phyloP scores from a whole-genome alignment of 345 rosid genomes.

The Anacardium occidentale region DNA sequence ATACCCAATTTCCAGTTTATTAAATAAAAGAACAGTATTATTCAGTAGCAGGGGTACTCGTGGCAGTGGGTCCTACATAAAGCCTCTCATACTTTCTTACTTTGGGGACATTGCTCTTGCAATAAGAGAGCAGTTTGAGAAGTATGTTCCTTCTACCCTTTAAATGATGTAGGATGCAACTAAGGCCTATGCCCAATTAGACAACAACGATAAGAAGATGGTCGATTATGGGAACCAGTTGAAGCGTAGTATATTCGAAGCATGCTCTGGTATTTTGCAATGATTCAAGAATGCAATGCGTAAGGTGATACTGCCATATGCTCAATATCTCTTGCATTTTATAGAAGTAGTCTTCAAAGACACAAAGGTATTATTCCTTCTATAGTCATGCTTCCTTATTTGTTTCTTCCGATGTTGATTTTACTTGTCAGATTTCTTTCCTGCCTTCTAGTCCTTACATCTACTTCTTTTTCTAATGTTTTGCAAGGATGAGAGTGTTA shows the following conservation, averaged over 20 bases:
- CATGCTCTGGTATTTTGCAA: conserved; percentile 92
- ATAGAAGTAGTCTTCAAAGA: conserved; percentile 75
- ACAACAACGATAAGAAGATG: conserved; percentile 69
- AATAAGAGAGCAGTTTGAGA: conserved; percentile 70
- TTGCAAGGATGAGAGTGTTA: conserved; percentile 79
- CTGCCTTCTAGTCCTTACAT: background rate
- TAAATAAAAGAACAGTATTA: no score
- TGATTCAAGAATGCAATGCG: conserved; percentile 79
- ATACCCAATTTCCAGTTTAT: no score
- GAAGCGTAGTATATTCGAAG: conserved; percentile 82
- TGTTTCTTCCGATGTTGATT: background rate
- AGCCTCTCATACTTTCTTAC: conserved; percentile 91
- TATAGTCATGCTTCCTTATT: background rate
- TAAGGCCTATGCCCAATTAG: conserved; percentile 66
- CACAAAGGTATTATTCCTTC: conserved; percentile 45
- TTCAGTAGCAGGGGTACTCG: no score
- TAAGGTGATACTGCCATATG: conserved; percentile 83
- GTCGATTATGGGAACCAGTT: conserved; percentile 84
- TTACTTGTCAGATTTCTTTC: background rate
- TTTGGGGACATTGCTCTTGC: conserved; percentile 95
- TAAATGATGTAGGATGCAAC: conserved; percentile 90
- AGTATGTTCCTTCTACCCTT: conserved; percentile 59
- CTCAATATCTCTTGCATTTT: conserved; percentile 76
- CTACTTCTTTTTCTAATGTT: background rate
- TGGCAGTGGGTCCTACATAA: no score